Evolutionary conservation across 2,329 filamentous ascomycete species (phyloP).

Genomic region (Lasiodiplodia citricola): DNA sequence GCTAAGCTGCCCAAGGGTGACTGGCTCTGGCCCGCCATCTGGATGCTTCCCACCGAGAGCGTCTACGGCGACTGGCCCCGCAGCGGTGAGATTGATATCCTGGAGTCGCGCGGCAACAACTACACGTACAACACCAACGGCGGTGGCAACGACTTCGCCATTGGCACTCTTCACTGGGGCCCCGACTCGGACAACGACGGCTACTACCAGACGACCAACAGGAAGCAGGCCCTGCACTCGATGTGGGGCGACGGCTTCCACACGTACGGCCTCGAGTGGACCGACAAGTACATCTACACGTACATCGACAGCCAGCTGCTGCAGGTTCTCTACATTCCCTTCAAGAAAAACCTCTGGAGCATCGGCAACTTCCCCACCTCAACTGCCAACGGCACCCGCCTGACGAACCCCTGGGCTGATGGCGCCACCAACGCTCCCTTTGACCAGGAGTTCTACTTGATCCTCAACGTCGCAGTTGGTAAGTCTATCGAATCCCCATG

Average conservation of each 20-base stretch:
- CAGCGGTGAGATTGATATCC: constrained; percentile 61
- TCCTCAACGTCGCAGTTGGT: constrained; percentile 47
- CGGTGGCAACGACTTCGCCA: constrained; percentile 51
- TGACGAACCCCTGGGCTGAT: constrained; percentile 45
- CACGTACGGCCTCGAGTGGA: constrained; percentile 62
- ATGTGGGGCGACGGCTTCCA: constrained; percentile 51
- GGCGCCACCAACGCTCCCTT: constrained; percentile 45
- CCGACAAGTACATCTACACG: constrained; percentile 58
- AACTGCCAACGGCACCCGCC: constrained; percentile 42
- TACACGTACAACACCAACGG: constrained; percentile 39
- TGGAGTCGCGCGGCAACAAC: constrained; percentile 56
- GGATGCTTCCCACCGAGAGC: constrained; percentile 29
- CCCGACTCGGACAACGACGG: constrained; percentile 33
- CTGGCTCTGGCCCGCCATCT: constrained; percentile 51
- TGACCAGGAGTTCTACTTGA: constrained; percentile 49
- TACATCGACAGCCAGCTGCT: constrained; percentile 50
- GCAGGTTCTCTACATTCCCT: constrained; percentile 29
- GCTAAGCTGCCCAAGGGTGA: constrained; percentile 59
- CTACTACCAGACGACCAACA: constrained; percentile 38
- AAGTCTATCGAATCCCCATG: neutral
- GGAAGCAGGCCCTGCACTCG: constrained; percentile 21
- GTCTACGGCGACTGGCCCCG: constrained; percentile 54
- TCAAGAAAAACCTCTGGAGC: constrained; percentile 41
- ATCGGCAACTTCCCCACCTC: constrained; percentile 43
- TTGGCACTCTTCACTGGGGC: constrained; percentile 58